Evolutionary conservation across 345 rosid species (phyloP), one percentile per base, ranked within the genome.

Genomic region (Luvunga scandens): DNA sequence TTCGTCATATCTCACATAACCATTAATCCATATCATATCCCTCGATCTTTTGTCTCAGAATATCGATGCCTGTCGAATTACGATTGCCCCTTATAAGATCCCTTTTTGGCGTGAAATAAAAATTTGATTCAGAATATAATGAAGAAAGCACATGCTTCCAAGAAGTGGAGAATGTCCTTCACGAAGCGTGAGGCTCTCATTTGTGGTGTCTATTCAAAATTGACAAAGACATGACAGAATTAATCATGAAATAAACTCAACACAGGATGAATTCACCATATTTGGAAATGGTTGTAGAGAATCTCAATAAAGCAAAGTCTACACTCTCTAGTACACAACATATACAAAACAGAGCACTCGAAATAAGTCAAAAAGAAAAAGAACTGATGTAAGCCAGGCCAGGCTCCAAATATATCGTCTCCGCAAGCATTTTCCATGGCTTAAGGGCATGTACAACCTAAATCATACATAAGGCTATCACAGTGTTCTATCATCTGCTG

Each of bases 361-460:
- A 55, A 63, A 71, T 14, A 71, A 34, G 34, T 63, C 24, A 1
- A 80, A 75, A 18, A 24, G 57, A 34, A 77, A 77, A 53, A 71
- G 7, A 62, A 71, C 39, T 25, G 66, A 72, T 19, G 72, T 50
- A 65, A 56, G 56, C 67, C 27, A 76, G 38, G 73, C 79, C 38
- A 25, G 28, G 27, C 42, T 72, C 69, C 59, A 55, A 30, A 27
- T 50, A 21, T 4, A 67, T 28, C 16, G 36, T 38, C 31, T n/a
- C 56, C 62, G 30, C 9, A 9, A 9, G 31, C 63, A 25, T 12
- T 67, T 31, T 53, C 72, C 75, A 36, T 28, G 79, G 60, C 66
- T 45, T 45, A 76, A 59, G 34, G 25, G 78, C 77, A 33, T 75
- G 34, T 65, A 66, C 66, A 75, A 71, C 66, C 57, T 53, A 75